These are phyloP conservation scores for Teunomyces funiuensis DNA, from an alignment of 805 yeast genomes.

Conservation along the genomic window DNA sequence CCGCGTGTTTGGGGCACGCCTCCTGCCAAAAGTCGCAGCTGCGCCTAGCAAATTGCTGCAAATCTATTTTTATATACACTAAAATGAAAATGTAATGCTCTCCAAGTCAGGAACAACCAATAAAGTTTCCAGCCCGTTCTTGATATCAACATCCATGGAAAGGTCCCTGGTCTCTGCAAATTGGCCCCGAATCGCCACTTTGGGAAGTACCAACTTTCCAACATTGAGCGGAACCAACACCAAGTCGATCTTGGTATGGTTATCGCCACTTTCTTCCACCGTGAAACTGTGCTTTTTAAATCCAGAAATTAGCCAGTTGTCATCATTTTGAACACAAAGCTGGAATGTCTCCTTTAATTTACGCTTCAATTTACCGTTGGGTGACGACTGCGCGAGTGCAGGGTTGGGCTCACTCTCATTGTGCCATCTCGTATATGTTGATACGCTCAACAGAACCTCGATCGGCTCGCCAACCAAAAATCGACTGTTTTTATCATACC, in stretches of 20 bases:
- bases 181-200: slow-evolving; percentile 41
- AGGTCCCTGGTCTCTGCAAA: slow-evolving; percentile 26
- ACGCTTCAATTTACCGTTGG: slow-evolving; percentile 5
- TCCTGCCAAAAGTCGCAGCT: slow-evolving; percentile 2
- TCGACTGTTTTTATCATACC: slow-evolving; percentile 39
- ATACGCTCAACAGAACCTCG: slow-evolving; percentile 40
- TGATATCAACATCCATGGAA: slow-evolving; percentile 59
- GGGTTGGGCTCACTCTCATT: slow-evolving; percentile 12
- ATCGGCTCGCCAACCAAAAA: slow-evolving; percentile 67
- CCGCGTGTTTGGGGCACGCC: too few relatives aligned
- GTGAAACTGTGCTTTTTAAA: slow-evolving; percentile 53
- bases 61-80: slow-evolving; percentile 7
- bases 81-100: slow-evolving; percentile 60
- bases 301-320: slow-evolving; percentile 83
- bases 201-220: slow-evolving; percentile 73
- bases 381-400: slow-evolving; percentile 27
- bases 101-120: slow-evolving; percentile 71
- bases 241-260: slow-evolving; percentile 32
- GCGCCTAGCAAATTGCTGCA: slow-evolving; percentile 4
- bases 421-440: slow-evolving; percentile 49
- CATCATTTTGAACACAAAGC: slow-evolving; percentile 53
- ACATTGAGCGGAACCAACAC: slow-evolving; percentile 70
- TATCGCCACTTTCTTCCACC: slow-evolving; percentile 17
- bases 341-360: slow-evolving; percentile 30
- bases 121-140: slow-evolving; percentile 66